Evolutionary conservation across 305 asterid genomes (phyloP).

Genomic region (Fraxinus platypoda): DNA sequence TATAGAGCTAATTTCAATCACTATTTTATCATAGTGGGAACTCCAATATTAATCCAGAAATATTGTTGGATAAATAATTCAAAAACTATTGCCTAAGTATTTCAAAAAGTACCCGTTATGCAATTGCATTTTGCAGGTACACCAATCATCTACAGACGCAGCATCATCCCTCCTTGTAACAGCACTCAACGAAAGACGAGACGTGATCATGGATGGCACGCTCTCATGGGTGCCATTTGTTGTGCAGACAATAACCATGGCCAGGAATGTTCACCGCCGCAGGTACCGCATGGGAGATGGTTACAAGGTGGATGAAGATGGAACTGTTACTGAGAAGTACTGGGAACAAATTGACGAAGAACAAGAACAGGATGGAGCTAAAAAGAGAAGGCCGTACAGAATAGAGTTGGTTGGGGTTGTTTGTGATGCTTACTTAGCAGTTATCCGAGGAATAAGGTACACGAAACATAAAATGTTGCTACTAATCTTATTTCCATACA

Average conservation of each 20-base stretch:
- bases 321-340: slow-evolving; percentile 70
- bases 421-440: slow-evolving; percentile 91
- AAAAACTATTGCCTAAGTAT: not conserved
- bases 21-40: not conserved
- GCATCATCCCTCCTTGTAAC: slow-evolving; percentile 94
- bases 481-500: not conserved
- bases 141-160: slow-evolving; percentile 97
- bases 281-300: slow-evolving; percentile 95
- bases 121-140: slow-evolving; percentile 52
- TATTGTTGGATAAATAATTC: not conserved
- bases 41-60: not conserved
- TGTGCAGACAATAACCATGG: slow-evolving; percentile 93
- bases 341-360: slow-evolving; percentile 93
- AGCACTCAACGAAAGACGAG: slow-evolving; percentile 92
- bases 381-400: slow-evolving; percentile 83
- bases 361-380: slow-evolving; percentile 59
- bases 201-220: slow-evolving; percentile 97
- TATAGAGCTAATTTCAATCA: not conserved
- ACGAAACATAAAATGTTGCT: not conserved
- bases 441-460: slow-evolving; percentile 89
- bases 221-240: slow-evolving; percentile 94
- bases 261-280: slow-evolving; percentile 80
- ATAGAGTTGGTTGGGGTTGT: slow-evolving; percentile 91
- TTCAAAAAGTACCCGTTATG: not conserved
- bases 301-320: slow-evolving; percentile 62